Percentiles rank a stretch among this genome's conserved stretches.
phyloP scores from a whole-genome alignment of 2,329 filamentous ascomycete genomes.

The Ophiostoma triangulosporum region DNA sequence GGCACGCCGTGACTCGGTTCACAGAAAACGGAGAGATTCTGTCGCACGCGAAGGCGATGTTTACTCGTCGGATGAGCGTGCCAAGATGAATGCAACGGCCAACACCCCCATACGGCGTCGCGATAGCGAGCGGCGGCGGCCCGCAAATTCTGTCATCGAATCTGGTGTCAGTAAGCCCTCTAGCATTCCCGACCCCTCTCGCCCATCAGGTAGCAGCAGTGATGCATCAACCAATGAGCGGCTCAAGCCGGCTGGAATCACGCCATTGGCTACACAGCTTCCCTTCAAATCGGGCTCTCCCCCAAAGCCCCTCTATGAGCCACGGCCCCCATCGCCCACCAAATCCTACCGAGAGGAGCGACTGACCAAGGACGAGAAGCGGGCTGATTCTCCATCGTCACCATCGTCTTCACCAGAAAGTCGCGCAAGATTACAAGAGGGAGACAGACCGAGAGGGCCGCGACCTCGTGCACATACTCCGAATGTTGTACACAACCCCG shows the following conservation, averaged over 20 bases:
- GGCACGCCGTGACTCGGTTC: conserved; percentile 18
- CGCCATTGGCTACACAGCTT: conserved; percentile 21
- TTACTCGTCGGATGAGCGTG: conserved; percentile 27
- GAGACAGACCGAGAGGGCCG: conserved; percentile 12
- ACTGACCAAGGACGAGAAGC: conserved; percentile 14
- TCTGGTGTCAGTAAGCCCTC: background rate
- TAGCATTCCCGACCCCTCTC: conserved; percentile 8
- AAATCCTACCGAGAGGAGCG: conserved; percentile 5
- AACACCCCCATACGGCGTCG: conserved; percentile 12
- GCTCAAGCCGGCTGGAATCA: conserved; percentile 23
- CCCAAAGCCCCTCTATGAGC: background rate
- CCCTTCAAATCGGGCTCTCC: background rate
- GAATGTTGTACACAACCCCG: conserved; percentile 16
- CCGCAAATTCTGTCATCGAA: conserved; percentile 24
- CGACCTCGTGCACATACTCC: conserved; percentile 18
- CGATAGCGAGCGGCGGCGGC: conserved; percentile 22
- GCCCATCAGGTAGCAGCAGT: conserved; percentile 11
- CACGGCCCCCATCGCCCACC: conserved; percentile 1
- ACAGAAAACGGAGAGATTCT: conserved; percentile 14
- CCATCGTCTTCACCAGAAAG: conserved; percentile 19
- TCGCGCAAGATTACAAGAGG: conserved; percentile 2
- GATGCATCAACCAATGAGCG: conserved; percentile 7
- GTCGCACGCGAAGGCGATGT: conserved; percentile 21
- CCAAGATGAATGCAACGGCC: conserved; percentile 16
- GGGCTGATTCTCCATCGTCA: conserved; percentile 19